These are phyloP conservation scores for Orbilia blumenaviensis DNA, from an alignment of 2,329 filamentous ascomycete species.

Conservation along the genomic window DNA sequence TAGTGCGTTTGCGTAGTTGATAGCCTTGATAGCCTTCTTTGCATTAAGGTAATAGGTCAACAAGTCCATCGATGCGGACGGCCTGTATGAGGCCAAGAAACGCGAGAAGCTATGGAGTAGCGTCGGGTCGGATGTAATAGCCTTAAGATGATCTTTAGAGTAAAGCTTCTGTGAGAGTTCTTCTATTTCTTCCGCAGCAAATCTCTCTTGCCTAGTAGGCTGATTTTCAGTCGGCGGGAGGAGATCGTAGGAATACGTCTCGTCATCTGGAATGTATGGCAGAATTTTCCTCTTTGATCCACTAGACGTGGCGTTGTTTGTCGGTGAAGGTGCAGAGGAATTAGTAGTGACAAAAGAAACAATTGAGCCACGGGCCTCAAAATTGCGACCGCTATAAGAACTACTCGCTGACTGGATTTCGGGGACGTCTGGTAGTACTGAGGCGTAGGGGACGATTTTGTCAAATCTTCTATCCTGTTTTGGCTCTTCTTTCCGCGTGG, in stretches of 20 bases:
- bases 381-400: slow-evolving; percentile 28
- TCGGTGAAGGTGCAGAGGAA: slow-evolving; percentile 30
- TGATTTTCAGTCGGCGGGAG: slow-evolving; percentile 55
- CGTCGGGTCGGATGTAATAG: slow-evolving; percentile 72
- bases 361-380: slow-evolving; percentile 22
- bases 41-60: slow-evolving; percentile 77
- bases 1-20: slow-evolving; percentile 76
- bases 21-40: slow-evolving; percentile 74
- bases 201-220: not conserved
- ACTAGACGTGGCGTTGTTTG: not conserved
- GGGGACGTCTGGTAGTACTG: slow-evolving; percentile 24
- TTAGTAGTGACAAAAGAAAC: slow-evolving; percentile 42
- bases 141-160: slow-evolving; percentile 71
- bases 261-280: slow-evolving; percentile 46
- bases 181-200: slow-evolving; percentile 64
- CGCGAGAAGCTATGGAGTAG: slow-evolving; percentile 73
- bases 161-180: slow-evolving; percentile 72
- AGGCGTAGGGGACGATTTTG: slow-evolving; percentile 28
- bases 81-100: slow-evolving; percentile 70
- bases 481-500: slow-evolving; percentile 1
- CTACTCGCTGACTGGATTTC: slow-evolving; percentile 21
- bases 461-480: slow-evolving; percentile 19
- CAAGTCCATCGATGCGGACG: slow-evolving; percentile 69
- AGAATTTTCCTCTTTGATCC: slow-evolving; percentile 24
- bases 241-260: slow-evolving; percentile 51